Base-by-base conservation (phyloP, 2,329 filamentous ascomycete species). In the Penicillium sp. region DNA sequence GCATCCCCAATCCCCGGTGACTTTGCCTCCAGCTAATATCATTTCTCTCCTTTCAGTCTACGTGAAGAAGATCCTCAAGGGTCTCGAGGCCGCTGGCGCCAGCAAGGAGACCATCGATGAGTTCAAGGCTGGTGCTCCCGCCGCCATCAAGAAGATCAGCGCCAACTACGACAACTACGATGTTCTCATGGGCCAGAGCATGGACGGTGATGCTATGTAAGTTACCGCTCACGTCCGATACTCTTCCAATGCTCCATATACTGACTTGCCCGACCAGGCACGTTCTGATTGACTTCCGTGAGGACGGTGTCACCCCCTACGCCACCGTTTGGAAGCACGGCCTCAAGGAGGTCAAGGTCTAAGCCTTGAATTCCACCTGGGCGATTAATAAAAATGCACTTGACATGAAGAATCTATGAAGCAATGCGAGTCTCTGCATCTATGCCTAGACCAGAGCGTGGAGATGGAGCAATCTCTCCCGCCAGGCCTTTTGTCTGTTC, bases 161-260 rank as follows among this genome's bases (percentile, higher is more conserved):
- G 73, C 83, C 66, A 90, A 86, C 73, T 95, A 95, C 77, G 89
- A 94, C 75, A 86, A 96, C 75, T 94, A 83, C 68, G 90, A 96
- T 69, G 90, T 95, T 71, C 85, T 84, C 71, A 86, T 84, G 57
- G 89, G 90, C 72, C 82, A 92, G 76, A 84, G 80, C 57, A 93
- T 94, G 86, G 79, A 93, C 71, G 82, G 84, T 57, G 85, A 95
- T 61, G 89, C 84, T 74, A 94, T 95, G 92, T 92, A 74, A 61
- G 84, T 77, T 28, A 30, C n/a, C 13, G 17, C 32, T 6, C 13
- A 22, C 16, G 8, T 9, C 14, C 4, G 9, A 10, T n/a, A n/a
- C n/a, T n/a, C 12, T 10, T 13, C 18, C 11, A 2, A 13, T 18
- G 17, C 15, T 5, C 27, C 6, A 6, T 30, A 14, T 33, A 13